Evolutionary conservation across 129 eudicot genomes (phyloP), one percentile per base, ranked within the genome.

Genomic region (Deinandra increscens): DNA sequence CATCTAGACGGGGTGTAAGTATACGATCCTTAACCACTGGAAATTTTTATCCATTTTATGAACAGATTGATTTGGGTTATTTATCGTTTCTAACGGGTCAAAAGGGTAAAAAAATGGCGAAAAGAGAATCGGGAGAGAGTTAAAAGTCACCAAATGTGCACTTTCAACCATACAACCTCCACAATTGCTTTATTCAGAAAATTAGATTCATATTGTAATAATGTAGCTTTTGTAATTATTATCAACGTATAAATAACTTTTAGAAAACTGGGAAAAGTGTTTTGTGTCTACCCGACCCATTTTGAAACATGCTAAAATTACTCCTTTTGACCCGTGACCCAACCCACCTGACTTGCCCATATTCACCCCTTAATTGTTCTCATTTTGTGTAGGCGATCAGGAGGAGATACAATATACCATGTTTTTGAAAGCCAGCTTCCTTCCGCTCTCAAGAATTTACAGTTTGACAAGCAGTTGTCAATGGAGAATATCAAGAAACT

Each of bases 341-440:
- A 26, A 58, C 10, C 5, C 39, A 31, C 18, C 41, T 7, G 9
- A 36, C 6, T 6, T 8, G 13, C 13, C 7, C 44, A 33, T 34
- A 33, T n/a, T 44, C 7, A 1, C 41, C 50, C 31, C 22, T 10
- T 37, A 23, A 36, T 22, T 39, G 15, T 66, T 65, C 13, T 60
- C 41, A 15, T 45, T 42, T 37, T 78, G 41, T 74, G 44, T 22
- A 89, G 94, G 61, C 90, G 96, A 60, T 78, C 94, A 0, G 96
- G 93, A 38, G 96, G 96, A 42, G 90, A 89, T 63, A 81, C 81
- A 71, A 84, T 89, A 37, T 84, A 89, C 84, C 86, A 84, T 65
- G 96, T 86, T 69, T 89, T 89, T 74, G 90, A 86, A 77, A 68
- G 83, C 75, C 90, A 86, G 72, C 88, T 89, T 71, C 96, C 93